Evolutionary conservation across 495 filamentous ascomycete genomes (phyloP), one percentile per base, ranked within the genome.

Genomic region (Penicillium pulvis): DNA sequence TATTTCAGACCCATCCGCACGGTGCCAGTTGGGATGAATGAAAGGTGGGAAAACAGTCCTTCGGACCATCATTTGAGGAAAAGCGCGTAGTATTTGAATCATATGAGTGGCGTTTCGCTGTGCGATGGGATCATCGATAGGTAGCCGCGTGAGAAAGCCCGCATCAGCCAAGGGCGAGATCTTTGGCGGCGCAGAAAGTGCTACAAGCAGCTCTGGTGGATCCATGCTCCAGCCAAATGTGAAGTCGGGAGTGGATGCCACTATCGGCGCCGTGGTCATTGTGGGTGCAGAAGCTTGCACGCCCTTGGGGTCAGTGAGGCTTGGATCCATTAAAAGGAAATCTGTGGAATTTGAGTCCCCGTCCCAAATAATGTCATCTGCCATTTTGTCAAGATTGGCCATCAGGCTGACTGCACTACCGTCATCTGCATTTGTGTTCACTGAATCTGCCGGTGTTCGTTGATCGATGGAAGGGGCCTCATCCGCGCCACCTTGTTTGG

Each of bases 131-230:
- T 46, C n/a, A 26, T 46, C 17, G 23, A 46, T 46, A 46, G 44
- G 44, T 46, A 46, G 24, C 44, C 44, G n/a, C 17, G 44, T 46
- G 12, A 46, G 44, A 46, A 46, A 46, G 1, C 44, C 44, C 24
- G 44, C 44, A 46, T 46, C 44, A 23, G 44, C 44, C 44, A 46
- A 46, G 44, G 44, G 44, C 17, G 44, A 46, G 44, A 46, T 6
- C 6, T 46, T 46, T 23, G 35, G 35, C 35, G 44, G 44, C 44
- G n/a, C 44, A 26, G 44, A 9, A 26, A 46, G 44, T 46, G 44
- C 44, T 9, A 17, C 17, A 26, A 46, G 44, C 24, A 46, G 44
- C 17, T 46, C 44, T 14, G 44, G 24, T 46, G 44, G 44, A 46
- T 46, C 44, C 44, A 26, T 46, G 44, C 24, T 14, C 44, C 44